phyloP scores from a whole-genome alignment of 2,329 filamentous ascomycete genomes.

The Cladosporium sp. region DNA sequence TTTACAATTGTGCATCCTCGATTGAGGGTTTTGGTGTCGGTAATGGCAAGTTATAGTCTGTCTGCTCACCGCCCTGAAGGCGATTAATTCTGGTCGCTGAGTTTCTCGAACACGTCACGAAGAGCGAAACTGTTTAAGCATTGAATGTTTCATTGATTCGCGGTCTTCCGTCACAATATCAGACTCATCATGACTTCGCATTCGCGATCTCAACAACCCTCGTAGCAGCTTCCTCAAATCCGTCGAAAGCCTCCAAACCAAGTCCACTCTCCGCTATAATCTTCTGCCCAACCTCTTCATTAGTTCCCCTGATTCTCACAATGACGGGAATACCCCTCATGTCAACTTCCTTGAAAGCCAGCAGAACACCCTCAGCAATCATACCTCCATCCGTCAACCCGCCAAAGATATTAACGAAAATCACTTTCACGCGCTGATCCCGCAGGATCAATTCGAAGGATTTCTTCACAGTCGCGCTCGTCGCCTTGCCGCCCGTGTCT shows the following conservation, averaged over 20 bases:
- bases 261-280: constrained; percentile 67
- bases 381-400: constrained; percentile 71
- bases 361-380: constrained; percentile 71
- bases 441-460: constrained; percentile 69
- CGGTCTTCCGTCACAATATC: too few species aligned
- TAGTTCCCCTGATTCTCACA: constrained; percentile 71
- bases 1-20: too few species aligned
- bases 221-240: constrained; percentile 67
- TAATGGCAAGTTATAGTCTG: too few species aligned
- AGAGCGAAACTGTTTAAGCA: too few species aligned
- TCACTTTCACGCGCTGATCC: constrained; percentile 67
- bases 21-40: too few species aligned
- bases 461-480: constrained; percentile 71
- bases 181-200: neutral
- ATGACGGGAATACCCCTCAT: constrained; percentile 61
- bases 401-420: constrained; percentile 70
- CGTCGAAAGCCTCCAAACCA: constrained; percentile 66
- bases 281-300: constrained; percentile 65
- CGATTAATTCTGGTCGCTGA: too few species aligned
- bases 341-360: constrained; percentile 66
- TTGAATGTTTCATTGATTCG: too few species aligned
- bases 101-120: too few species aligned
- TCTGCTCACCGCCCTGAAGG: too few species aligned
- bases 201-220: constrained; percentile 60
- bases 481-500: constrained; percentile 86